Percentiles rank a stretch among this genome's conserved stretches.
Conservation (phyloP, 192 early-diverging fungal species). For the Anaeromyces robustus region DNA sequence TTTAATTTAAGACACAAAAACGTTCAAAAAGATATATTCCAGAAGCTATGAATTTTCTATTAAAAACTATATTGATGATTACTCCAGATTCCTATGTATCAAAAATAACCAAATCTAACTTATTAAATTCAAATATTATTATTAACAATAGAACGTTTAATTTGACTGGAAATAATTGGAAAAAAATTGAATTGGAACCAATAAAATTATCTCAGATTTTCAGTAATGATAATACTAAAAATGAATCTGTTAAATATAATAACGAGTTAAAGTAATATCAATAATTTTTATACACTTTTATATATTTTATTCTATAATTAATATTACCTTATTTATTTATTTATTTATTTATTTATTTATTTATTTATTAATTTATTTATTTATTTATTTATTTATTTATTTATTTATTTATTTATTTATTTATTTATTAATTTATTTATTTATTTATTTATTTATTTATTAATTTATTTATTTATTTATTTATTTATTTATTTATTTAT, state of each 20-base stretch:
- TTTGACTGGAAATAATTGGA: not conserved
- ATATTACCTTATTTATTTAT: too few relatives aligned
- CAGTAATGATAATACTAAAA: not conserved
- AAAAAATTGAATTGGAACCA: not conserved
- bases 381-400: too few relatives aligned
- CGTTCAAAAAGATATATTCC: slow-evolving; percentile 17
- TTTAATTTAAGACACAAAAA: not conserved
- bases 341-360: too few relatives aligned
- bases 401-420: too few relatives aligned
- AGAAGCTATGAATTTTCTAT: slow-evolving; percentile 15
- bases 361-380: too few relatives aligned
- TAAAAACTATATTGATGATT: not conserved
- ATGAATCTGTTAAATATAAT: not conserved
- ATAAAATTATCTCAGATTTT: not conserved
- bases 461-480: too few relatives aligned
- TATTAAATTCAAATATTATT: not conserved
- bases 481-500: too few relatives aligned
- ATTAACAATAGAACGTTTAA: not conserved
- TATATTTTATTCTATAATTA: too few relatives aligned
- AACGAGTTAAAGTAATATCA: not conserved
- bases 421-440: too few relatives aligned
- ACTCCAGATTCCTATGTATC: not conserved
- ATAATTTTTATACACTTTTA: too few relatives aligned
- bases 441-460: too few relatives aligned
- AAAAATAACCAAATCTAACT: not conserved